phyloP scores from a whole-genome alignment of 805 yeast genomes.

The Sugiyamaella marilandica region DNA sequence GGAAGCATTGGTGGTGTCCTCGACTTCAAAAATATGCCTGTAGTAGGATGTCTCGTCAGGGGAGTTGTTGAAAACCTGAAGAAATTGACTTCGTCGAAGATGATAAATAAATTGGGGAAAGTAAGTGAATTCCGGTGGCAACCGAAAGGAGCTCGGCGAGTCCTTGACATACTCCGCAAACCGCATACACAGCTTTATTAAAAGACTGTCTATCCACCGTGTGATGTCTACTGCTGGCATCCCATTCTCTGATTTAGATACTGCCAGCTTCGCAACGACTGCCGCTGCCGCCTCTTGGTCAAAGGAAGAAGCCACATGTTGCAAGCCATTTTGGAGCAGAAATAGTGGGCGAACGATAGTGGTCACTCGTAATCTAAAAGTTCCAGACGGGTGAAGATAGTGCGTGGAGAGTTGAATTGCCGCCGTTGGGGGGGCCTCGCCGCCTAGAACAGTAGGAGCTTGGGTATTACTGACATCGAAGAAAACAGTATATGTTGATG shows the following conservation, averaged over 20 bases:
- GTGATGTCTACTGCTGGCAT: slow-evolving; percentile 78
- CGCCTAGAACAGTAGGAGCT: slow-evolving; percentile 26
- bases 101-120: slow-evolving; percentile 94
- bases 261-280: slow-evolving; percentile 77
- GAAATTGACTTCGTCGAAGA: slow-evolving; percentile 85
- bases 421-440: slow-evolving; percentile 26
- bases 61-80: slow-evolving; percentile 90
- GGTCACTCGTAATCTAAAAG: slow-evolving; percentile 79
- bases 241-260: slow-evolving; percentile 69
- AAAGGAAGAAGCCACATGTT: slow-evolving; percentile 52
- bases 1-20: slow-evolving; percentile 84
- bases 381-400: slow-evolving; percentile 85
- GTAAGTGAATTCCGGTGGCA: slow-evolving; percentile 70
- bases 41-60: slow-evolving; percentile 96
- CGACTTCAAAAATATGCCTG: slow-evolving; percentile 80
- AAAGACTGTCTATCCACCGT: slow-evolving; percentile 84
- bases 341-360: slow-evolving; percentile 53
- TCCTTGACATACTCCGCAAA: slow-evolving; percentile 85
- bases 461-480: slow-evolving; percentile 56
- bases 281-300: slow-evolving; percentile 98
- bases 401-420: slow-evolving; percentile 75
- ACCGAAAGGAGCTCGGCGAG: slow-evolving; percentile 69
- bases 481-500: slow-evolving; percentile 73
- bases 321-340: slow-evolving; percentile 40
- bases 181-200: slow-evolving; percentile 76